Evolutionary conservation across 352 stramenopile genomes (phyloP).

Genomic region (Aphanomyces astaci): DNA sequence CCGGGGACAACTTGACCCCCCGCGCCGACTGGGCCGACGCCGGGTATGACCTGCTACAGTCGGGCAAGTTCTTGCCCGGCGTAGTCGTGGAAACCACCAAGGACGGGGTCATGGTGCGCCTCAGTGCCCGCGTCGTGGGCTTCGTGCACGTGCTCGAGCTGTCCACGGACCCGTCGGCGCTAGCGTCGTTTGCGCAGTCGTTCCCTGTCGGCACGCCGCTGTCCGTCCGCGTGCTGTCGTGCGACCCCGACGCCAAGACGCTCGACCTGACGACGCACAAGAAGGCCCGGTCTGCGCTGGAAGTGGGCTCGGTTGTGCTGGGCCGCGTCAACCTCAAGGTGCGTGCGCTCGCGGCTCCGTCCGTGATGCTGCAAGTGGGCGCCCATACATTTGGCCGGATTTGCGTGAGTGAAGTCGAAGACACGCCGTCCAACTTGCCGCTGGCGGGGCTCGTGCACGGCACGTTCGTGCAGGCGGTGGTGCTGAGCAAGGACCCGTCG

Average conservation of each 20-base stretch:
- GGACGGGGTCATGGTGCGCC: constrained; percentile 47
- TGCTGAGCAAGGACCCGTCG: constrained; percentile 35
- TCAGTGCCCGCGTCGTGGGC: constrained; percentile 69
- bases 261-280: constrained; percentile 44
- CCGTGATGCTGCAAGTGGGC: constrained; percentile 79
- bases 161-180: constrained; percentile 45
- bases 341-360: constrained; percentile 59
- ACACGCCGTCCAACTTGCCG: constrained; percentile 26
- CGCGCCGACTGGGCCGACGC: constrained; percentile 74
- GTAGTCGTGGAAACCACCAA: constrained; percentile 59
- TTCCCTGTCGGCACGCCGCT: constrained; percentile 77
- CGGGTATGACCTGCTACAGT: constrained; percentile 17
- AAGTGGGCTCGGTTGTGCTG: constrained; percentile 44
- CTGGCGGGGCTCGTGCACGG: constrained; percentile 41
- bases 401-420: constrained; percentile 62
- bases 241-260: constrained; percentile 63
- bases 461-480: constrained; percentile 63
- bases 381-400: constrained; percentile 69
- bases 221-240: constrained; percentile 42
- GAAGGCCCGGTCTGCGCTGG: constrained; percentile 27
- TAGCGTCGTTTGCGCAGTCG: constrained; percentile 51
- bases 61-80: constrained; percentile 47
- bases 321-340: constrained; percentile 69
- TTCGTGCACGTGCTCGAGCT: constrained; percentile 58
- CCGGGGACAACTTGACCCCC: constrained; percentile 29